phyloP scores from a whole-genome alignment of 768 basidiomycete species.

The Leccinum pellstonianum region DNA sequence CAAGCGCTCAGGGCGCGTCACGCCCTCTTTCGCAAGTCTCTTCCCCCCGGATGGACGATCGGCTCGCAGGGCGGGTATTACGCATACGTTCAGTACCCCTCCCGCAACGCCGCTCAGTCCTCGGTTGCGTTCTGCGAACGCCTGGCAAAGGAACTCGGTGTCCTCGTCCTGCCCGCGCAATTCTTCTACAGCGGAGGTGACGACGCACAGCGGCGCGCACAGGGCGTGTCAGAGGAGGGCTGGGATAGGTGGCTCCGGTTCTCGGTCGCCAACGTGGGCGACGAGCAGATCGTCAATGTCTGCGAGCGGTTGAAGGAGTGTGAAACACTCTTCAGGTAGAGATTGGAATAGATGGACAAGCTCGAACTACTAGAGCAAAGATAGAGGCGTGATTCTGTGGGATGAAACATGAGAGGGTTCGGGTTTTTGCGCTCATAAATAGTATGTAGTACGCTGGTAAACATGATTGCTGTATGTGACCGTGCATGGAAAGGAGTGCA shows the following conservation, averaged over 20 bases:
- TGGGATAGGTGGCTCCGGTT: constrained; percentile 71
- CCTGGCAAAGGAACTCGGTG: constrained; percentile 60
- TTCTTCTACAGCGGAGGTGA: constrained; percentile 48
- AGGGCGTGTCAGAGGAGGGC: constrained; percentile 34
- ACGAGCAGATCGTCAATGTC: constrained; percentile 52
- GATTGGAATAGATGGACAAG: background rate
- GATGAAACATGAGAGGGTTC: no score
- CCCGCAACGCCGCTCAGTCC: constrained; percentile 29
- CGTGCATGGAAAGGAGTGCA: no score
- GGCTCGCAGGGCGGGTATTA: constrained; percentile 73
- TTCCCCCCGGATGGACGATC: constrained; percentile 60
- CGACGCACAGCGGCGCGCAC: constrained; percentile 16
- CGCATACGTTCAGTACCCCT: constrained; percentile 75
- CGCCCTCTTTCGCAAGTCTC: constrained; percentile 46
- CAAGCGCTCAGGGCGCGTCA: constrained; percentile 51
- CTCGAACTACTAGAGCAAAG: background rate
- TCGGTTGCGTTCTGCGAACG: constrained; percentile 56
- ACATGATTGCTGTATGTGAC: no score
- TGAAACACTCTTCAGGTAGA: constrained; percentile 39
- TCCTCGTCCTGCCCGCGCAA: constrained; percentile 61
- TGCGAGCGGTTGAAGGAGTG: constrained; percentile 51
- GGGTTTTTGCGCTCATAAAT: no score
- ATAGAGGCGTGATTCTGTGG: background rate
- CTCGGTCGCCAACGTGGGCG: constrained; percentile 78
- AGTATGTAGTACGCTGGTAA: no score